phyloP scores from a whole-genome alignment of 2,329 filamentous ascomycete species.

The Cladophialophora immunda region DNA sequence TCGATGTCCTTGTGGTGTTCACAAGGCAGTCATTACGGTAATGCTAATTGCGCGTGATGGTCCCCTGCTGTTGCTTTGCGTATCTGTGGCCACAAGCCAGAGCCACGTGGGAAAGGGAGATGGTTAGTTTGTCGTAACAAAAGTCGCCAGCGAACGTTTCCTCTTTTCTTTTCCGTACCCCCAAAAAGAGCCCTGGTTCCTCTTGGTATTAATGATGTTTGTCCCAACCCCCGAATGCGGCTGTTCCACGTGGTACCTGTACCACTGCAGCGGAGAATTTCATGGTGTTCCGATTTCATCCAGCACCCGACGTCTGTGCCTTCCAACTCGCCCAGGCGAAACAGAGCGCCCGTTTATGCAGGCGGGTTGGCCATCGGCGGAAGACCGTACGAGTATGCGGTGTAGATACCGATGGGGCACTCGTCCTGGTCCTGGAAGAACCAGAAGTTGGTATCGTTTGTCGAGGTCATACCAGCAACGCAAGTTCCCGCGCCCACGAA shows the following conservation, averaged over 20 bases:
- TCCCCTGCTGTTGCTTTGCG: not conserved
- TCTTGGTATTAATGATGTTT: not conserved
- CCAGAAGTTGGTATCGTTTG: conserved; percentile 61
- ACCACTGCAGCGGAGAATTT: not conserved
- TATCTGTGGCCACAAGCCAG: not conserved
- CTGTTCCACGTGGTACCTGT: not conserved
- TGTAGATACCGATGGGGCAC: conserved; percentile 42
- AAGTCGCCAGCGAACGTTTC: not conserved
- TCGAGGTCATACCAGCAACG: conserved; percentile 49
- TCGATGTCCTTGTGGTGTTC: not conserved
- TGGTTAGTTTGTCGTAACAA: not conserved
- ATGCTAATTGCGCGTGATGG: conserved; percentile 1
- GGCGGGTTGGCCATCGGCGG: conserved; percentile 23
- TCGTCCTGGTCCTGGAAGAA: conserved; percentile 72
- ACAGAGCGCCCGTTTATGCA: conserved; percentile 1
- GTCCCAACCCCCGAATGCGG: not conserved
- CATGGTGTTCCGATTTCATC: not conserved
- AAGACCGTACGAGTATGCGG: conserved; percentile 39
- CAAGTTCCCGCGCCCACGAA: conserved; percentile 41
- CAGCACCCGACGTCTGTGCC: not conserved
- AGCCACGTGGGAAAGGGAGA: not conserved
- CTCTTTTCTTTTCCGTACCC: not conserved
- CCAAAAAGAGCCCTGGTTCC: not conserved
- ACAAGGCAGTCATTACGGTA: not conserved
- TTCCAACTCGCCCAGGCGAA: not conserved